These are phyloP conservation scores for Cyamopsis tetragonoloba DNA, from an alignment of 306 rosid species.

Conservation along the genomic window DNA sequence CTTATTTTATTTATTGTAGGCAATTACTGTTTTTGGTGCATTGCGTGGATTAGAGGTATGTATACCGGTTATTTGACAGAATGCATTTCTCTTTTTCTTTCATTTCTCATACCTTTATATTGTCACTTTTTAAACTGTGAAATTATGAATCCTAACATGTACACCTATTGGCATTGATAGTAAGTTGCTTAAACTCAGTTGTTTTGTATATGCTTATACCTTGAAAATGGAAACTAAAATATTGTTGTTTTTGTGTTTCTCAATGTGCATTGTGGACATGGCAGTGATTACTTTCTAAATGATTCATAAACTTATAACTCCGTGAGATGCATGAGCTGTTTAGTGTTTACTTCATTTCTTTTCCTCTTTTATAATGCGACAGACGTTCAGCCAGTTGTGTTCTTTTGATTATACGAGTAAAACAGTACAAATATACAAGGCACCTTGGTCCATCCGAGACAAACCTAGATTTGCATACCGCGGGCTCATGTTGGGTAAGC, in stretches of 20 bases:
- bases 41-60: slow-evolving; percentile 51
- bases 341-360: slow-evolving; percentile 8
- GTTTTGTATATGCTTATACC: not conserved
- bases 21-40: slow-evolving; percentile 45
- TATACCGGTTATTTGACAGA: not conserved
- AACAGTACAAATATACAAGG: slow-evolving; percentile 59
- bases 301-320: not conserved
- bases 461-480: slow-evolving; percentile 82
- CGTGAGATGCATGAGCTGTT: not conserved
- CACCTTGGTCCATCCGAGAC: slow-evolving; percentile 86
- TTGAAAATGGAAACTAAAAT: slow-evolving; percentile 11
- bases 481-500: slow-evolving; percentile 85
- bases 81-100: slow-evolving; percentile 9
- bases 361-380: slow-evolving; percentile 29
- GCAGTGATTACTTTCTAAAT: not conserved
- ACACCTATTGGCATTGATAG: not conserved
- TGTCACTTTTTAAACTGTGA: not conserved
- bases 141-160: slow-evolving; percentile 7
- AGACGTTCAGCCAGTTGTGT: slow-evolving; percentile 98
- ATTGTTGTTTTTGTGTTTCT: not conserved
- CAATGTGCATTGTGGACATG: not conserved
- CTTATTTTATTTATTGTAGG: slow-evolving; percentile 29
- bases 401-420: slow-evolving; percentile 69
- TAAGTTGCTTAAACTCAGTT: not conserved
- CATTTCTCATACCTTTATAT: not conserved